Percentiles rank a stretch among this genome's conserved stretches.
Conservation (phyloP, 345 rosid species). For the Arabis hirsuta region DNA sequence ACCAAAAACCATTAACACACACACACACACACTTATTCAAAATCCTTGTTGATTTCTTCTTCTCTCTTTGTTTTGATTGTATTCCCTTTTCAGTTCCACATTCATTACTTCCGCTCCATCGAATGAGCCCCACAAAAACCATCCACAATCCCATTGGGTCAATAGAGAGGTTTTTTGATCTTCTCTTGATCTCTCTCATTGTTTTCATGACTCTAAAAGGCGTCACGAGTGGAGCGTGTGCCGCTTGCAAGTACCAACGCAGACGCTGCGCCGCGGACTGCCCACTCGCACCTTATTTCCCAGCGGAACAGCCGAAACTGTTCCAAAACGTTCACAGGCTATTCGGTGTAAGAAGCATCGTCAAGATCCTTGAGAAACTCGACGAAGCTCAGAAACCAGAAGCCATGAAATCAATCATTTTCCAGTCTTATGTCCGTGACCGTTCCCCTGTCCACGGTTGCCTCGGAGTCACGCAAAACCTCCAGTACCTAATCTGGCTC, state of each 20-base stretch:
- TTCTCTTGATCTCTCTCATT: constrained; percentile 17
- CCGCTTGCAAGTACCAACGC: constrained; percentile 90
- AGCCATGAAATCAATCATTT: constrained; percentile 86
- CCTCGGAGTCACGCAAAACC: constrained; percentile 56
- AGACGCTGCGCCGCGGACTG: constrained; percentile 74
- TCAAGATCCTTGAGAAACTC: constrained; percentile 59
- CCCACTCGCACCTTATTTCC: constrained; percentile 80
- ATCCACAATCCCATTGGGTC: constrained; percentile 29
- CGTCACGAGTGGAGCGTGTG: constrained; percentile 91
- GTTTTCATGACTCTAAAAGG: constrained; percentile 81
- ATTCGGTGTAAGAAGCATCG: constrained; percentile 81
- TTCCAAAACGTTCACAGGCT: constrained; percentile 80
- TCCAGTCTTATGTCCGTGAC: constrained; percentile 70
- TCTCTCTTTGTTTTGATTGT: neutral
- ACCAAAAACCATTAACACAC: constrained; percentile 28
- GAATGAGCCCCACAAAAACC: constrained; percentile 31
- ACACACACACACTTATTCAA: neutral
- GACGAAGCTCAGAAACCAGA: constrained; percentile 56
- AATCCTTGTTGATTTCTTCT: neutral
- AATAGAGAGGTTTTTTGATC: constrained; percentile 24
- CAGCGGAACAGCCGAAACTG: constrained; percentile 69
- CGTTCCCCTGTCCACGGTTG: constrained; percentile 84
- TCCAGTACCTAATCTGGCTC: constrained; percentile 53
- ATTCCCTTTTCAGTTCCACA: neutral
- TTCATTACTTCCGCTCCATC: constrained; percentile 20